Evolutionary conservation across 2,329 filamentous ascomycete species (phyloP).

Genomic region (Nemania bipapillata): DNA sequence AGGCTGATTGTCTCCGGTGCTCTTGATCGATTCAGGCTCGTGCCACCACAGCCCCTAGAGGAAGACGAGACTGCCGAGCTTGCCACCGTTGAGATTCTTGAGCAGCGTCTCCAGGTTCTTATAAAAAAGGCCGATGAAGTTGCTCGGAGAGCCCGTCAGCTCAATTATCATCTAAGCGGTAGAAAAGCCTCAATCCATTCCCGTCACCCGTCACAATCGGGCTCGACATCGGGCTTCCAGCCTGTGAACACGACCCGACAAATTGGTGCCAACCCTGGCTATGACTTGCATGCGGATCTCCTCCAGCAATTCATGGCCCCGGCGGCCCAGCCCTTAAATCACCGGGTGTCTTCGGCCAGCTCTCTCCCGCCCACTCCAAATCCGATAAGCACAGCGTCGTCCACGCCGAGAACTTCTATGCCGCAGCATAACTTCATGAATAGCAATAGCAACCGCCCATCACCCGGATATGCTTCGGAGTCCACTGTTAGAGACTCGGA

Average conservation of each 20-base stretch:
- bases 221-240: slow-evolving; percentile 54
- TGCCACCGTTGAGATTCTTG: slow-evolving; percentile 83
- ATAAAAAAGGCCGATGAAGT: slow-evolving; percentile 84
- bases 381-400: slow-evolving; percentile 43
- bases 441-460: slow-evolving; percentile 47
- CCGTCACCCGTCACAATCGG: slow-evolving; percentile 61
- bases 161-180: slow-evolving; percentile 82
- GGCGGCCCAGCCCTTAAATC: slow-evolving; percentile 41
- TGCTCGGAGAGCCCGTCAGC: slow-evolving; percentile 70
- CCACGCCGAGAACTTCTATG: slow-evolving; percentile 48
- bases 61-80: slow-evolving; percentile 89
- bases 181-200: slow-evolving; percentile 77
- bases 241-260: slow-evolving; percentile 50
- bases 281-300: slow-evolving; percentile 65
- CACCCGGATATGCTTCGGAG: slow-evolving; percentile 47
- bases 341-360: slow-evolving; percentile 47
- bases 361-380: slow-evolving; percentile 51
- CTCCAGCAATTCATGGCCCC: slow-evolving; percentile 63
- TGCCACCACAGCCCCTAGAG: slow-evolving; percentile 80
- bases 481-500: slow-evolving; percentile 48
- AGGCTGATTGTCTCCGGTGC: slow-evolving; percentile 84
- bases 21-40: slow-evolving; percentile 76
- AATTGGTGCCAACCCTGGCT: slow-evolving; percentile 51
- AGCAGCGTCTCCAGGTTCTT: slow-evolving; percentile 78
- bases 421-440: slow-evolving; percentile 46